Evolutionary conservation across 2,329 filamentous ascomycete genomes (phyloP), one percentile per base, ranked within the genome.

Genomic region (Trichoderma hamatum): DNA sequence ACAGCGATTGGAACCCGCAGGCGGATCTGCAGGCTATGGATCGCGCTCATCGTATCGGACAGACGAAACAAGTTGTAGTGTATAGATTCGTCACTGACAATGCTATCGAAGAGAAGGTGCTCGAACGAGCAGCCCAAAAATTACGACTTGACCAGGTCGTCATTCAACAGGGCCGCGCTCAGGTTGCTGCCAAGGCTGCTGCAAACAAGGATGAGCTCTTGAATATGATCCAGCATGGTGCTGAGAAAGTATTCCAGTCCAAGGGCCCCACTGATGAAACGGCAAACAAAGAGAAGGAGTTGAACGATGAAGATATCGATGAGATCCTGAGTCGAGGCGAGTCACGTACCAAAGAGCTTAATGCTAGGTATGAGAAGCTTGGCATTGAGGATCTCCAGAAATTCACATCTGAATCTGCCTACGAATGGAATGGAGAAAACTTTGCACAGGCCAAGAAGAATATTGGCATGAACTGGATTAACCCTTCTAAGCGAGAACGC

Each of bases 1-100:
- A 99, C 79, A 97, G 94, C 75, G 96, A 99, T 78, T 99, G 96
- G 96, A 98, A 97, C 76, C 96, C 96, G 11, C 96, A 99, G 80
- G 96, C 96, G 21, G 96, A 99, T 88, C 82, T 99, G 70, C 96
- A 99, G 80, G 96, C 96, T 68, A 99, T 99, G 96, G 96, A 99
- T 77, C 92, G 96, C 78, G 96, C 96, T 63, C 96, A 99, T 82
- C 93, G 96, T 82, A 99, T 99, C 74, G 96, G 96, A 49, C 96
- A 99, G 82, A 99, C 93, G 5, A 99, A 99, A 82, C 96, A 99
- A 78, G 96, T 99, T 13, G 88, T 94, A 54, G 96, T 99, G 3
- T 99, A 97, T 83, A 89, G 96, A 70, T 97, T 99, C 75, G 92
- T 99, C 28, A 99, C 96, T 0, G 96, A 99, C 78, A 96, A 97